Evolutionary conservation across 495 filamentous ascomycete genomes (phyloP), one percentile per base, ranked within the genome.

Genomic region (Aspergillus heteromorphus): DNA sequence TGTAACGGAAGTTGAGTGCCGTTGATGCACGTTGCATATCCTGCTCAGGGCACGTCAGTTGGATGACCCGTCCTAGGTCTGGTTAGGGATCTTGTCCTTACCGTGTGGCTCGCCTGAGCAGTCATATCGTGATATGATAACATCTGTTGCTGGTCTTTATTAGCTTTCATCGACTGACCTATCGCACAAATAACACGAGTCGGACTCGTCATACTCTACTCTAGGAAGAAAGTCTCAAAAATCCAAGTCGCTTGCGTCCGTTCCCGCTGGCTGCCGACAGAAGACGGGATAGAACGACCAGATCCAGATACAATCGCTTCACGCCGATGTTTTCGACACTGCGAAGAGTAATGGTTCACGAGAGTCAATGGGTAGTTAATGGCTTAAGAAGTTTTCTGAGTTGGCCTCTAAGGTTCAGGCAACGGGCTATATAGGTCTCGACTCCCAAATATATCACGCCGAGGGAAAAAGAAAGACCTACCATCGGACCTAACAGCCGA

Each of bases 1-100:
- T 61, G 19, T 71, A 70, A 18, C 66, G 65, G 21, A 47, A 29
- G 21, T 49, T 63, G 57, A 36, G 60, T 48, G 18, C 52, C 45
- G 21, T 27, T 16, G 43, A 20, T 27, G 18, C 14, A 16, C 43
- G 43, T 56, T 59, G 49, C 27, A 59, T 56, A 20, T 61, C 51
- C 64, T 66, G 51, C 40, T 23, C 17, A 23, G 20, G 18, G n/a
- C 36, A 52, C 30, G 50, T 54, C 53, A 48, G 47, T 54, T 40
- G 23, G 25, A 40, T 54, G 49, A 45, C 45, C 21, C 21, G 14
- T 54, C 48, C 30, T 14, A 27, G 21, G 41, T 16, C 38, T 23
- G 11, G 21, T 47, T 30, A 21, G 48, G 6, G 30, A 36, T 30
- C 23, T 45, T 31, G 25, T 20, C 25, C 56, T 40, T 60, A 65